A percentile compares a stretch with the other conserved stretches of the same genome.
phyloP scores from a whole-genome alignment of 306 rosid genomes.

The Trichosanthes truncata region DNA sequence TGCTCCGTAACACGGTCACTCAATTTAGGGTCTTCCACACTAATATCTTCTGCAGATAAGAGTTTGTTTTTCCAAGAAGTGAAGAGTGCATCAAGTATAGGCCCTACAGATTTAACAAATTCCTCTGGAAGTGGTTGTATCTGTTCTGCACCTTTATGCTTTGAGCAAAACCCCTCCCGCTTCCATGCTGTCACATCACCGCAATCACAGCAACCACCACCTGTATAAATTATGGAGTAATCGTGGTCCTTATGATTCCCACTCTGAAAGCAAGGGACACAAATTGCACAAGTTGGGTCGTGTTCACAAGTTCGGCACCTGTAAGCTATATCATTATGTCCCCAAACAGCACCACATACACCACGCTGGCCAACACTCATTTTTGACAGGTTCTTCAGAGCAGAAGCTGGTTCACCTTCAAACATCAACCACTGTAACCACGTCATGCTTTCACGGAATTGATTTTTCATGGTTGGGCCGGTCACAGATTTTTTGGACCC shows the following conservation, averaged over 20 bases:
- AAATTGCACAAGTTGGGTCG: slow-evolving; percentile 91
- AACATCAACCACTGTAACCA: slow-evolving; percentile 99
- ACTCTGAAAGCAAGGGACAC: slow-evolving; percentile 90
- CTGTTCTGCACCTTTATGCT: slow-evolving; percentile 85
- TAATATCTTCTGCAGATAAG: slow-evolving; percentile 22
- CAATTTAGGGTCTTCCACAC: slow-evolving; percentile 29
- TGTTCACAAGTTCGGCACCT: slow-evolving; percentile 84
- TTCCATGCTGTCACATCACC: slow-evolving; percentile 98
- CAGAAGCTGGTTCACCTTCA: slow-evolving; percentile 55
- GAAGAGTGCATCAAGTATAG: slow-evolving; percentile 66
- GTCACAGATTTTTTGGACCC: slow-evolving; percentile 17
- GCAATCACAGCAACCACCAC: slow-evolving; percentile 96
- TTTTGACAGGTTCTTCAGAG: slow-evolving; percentile 36
- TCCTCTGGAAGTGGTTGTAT: slow-evolving; percentile 72
- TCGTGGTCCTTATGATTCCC: slow-evolving; percentile 85
- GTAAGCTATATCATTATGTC: slow-evolving; percentile 67
- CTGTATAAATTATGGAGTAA: slow-evolving; percentile 65
- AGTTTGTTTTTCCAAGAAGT: slow-evolving; percentile 56
- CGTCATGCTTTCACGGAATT: slow-evolving; percentile 49
- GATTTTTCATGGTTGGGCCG: slow-evolving; percentile 25
- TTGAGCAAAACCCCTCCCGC: slow-evolving; percentile 86
- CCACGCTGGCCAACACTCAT: slow-evolving; percentile 77
- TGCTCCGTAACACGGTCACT: slow-evolving; percentile 24
- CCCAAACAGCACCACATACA: slow-evolving; percentile 96
- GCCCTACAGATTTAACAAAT: slow-evolving; percentile 39